Base-by-base conservation (phyloP, 2,329 filamentous ascomycete genomes). In the Trichoderma polysporum region DNA sequence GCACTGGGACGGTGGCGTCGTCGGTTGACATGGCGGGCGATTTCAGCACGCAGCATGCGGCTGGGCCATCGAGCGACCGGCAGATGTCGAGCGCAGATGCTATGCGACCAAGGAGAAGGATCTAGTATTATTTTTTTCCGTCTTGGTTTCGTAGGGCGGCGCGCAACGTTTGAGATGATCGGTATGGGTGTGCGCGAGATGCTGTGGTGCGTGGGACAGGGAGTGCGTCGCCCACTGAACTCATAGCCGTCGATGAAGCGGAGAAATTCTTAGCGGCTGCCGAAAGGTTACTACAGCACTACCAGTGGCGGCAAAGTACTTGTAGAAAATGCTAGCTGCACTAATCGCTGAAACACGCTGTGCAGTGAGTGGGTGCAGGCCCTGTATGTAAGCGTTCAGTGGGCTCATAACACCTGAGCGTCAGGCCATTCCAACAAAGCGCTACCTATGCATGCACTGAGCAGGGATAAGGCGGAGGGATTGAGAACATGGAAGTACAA, bases 11-110 rank as follows among this genome's bases (percentile, higher is more conserved):
- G 80, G 82, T 80, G 80, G 80, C 82, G 80, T 81, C 82, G 82
- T 85, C 81, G 78, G 80, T 83, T 79, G 84, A 84, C 85, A 87
- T 87, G 79, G 76, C 79, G 74, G 61, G 70, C 74, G 73, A 74
- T 71, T 64, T 77, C 73, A 78, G 73, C 76, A 74, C 74, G 74
- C 76, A 73, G 73, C 76, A 73, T 73, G 75, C 75, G 75, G 78
- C 73, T 72, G 70, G 73, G 71, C 76, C 76, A 78, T 77, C 71
- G 73, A 74, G 71, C 67, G 70, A 67, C 65, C 69, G 72, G 60
- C 61, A 63, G 63, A 50, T 29, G 66, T 54, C 60, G 54, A 62
- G 60, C 47, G 60, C 54, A 50, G 49, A 61, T 49, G 62, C 56
- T 49, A 68, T 68, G 67, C 67, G 67, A 68, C 63, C 35, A 65